Evolutionary conservation across 2,329 filamentous ascomycete species (phyloP), one percentile per base, ranked within the genome.

Genomic region (Fusarium zealandicum): DNA sequence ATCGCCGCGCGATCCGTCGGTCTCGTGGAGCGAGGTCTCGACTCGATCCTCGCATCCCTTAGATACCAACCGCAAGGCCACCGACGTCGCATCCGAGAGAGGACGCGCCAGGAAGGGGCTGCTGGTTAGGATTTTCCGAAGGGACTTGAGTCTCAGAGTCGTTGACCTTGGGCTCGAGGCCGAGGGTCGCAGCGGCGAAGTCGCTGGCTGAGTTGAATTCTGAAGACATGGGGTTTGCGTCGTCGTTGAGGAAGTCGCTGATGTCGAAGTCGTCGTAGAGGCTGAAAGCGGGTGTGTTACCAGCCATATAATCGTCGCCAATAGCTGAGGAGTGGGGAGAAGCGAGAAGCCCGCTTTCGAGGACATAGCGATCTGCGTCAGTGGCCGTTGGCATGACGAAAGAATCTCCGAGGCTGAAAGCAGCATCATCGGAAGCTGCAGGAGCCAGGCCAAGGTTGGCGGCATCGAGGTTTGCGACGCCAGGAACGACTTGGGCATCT

Each of bases 271-370:
- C 73, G 69, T 75, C 73, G 68, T 78, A 75, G 69, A 77, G 68
- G 75, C 77, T 77, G 75, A 75, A 67, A 75, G 78, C 63, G 76
- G 77, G 54, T 76, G 78, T 69, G 84, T 87, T 77, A 83, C 80
- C 75, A 86, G 71, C 82, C 82, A 87, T 51, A 87, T 84, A 78
- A 87, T 86, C 78, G 82, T 84, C 80, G 77, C 85, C 82, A 86
- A 81, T 76, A 85, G 78, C 75, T 80, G 81, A 77, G 76, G 82
- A 79, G 79, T 85, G 77, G 88, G 87, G 80, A 77, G 86, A 83
- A 90, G 88, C 81, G 83, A 87, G 80, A 84, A 90, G 81, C 82
- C 83, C 83, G 81, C 84, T 84, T 82, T 90, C 86, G 88, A 88
- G 77, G 87, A 90, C 78, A 81, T 84, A 84, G 86, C 83, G 77